Evolutionary conservation across 345 rosid species (phyloP).

Genomic region (Salix arbutifolia): DNA sequence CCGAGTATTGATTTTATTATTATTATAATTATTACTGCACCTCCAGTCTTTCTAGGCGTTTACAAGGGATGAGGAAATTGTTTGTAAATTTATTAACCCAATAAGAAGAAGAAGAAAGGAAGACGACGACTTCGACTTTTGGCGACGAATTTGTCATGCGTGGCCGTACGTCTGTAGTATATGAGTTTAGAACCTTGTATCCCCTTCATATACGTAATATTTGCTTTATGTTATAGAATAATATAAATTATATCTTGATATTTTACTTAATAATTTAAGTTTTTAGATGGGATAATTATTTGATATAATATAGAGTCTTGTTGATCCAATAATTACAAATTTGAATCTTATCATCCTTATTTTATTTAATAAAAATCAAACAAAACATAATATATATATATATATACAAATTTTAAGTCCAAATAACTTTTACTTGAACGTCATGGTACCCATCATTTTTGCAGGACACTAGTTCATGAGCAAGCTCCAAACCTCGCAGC

Average conservation of each 20-base stretch:
- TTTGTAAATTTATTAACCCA: not conserved
- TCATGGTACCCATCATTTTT: not conserved
- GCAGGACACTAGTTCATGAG: not conserved
- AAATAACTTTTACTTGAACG: too few relatives aligned
- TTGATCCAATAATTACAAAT: fast-evolving
- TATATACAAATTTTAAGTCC: too few relatives aligned
- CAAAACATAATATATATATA: too few relatives aligned
- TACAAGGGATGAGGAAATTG: not conserved
- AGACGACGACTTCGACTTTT: too few relatives aligned
- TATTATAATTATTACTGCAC: not conserved
- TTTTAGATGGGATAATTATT: too few relatives aligned
- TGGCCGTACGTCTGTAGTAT: not conserved
- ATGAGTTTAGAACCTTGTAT: not conserved
- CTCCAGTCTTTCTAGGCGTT: not conserved
- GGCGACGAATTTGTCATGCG: not conserved
- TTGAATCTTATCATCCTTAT: too few relatives aligned
- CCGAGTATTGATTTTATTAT: too few relatives aligned
- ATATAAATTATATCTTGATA: too few relatives aligned
- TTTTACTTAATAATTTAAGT: too few relatives aligned
- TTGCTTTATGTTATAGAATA: not conserved
- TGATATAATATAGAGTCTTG: too few relatives aligned
- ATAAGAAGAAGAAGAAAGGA: too few relatives aligned
- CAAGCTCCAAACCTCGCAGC: not conserved
- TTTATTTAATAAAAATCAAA: too few relatives aligned
- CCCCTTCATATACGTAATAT: not conserved